Evolutionary conservation across 345 rosid species (phyloP).

Genomic region (Sonneratia caseolaris): DNA sequence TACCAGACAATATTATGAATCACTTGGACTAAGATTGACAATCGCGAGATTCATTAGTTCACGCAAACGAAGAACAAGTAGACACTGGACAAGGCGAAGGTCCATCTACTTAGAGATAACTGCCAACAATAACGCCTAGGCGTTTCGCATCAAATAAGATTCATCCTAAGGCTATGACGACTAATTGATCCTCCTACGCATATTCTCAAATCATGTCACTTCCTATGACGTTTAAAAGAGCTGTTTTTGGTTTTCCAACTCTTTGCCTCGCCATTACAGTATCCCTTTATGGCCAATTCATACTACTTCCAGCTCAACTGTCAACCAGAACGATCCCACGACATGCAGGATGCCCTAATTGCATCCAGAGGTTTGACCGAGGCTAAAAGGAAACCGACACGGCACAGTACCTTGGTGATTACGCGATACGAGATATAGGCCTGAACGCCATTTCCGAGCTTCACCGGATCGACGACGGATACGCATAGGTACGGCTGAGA

Average conservation of each 20-base stretch:
- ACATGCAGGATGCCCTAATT: not conserved
- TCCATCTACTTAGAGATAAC: not conserved
- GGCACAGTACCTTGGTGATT: slow-evolving; percentile 62
- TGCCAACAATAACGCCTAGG: not conserved
- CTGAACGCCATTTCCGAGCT: slow-evolving; percentile 97
- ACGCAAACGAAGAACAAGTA: not conserved
- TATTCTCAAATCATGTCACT: not conserved
- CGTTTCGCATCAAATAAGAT: not conserved
- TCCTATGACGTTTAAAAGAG: not conserved
- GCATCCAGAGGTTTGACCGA: not conserved
- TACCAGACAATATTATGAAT: not conserved
- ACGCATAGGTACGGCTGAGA: slow-evolving; percentile 62
- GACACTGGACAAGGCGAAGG: not conserved
- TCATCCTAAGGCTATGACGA: not conserved
- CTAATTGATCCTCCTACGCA: not conserved
- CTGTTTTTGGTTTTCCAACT: not conserved
- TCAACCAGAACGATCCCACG: not conserved
- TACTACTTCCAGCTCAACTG: not conserved
- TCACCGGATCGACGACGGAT: slow-evolving; percentile 90
- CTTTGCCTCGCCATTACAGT: not conserved
- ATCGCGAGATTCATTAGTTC: not conserved
- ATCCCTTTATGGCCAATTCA: not conserved
- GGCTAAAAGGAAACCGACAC: not conserved
- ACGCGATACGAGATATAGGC: slow-evolving; percentile 90
- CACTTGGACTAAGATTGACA: not conserved